Evolutionary conservation across 2,329 filamentous ascomycete genomes (phyloP).

Genomic region (Verticillium zaregamsianum): DNA sequence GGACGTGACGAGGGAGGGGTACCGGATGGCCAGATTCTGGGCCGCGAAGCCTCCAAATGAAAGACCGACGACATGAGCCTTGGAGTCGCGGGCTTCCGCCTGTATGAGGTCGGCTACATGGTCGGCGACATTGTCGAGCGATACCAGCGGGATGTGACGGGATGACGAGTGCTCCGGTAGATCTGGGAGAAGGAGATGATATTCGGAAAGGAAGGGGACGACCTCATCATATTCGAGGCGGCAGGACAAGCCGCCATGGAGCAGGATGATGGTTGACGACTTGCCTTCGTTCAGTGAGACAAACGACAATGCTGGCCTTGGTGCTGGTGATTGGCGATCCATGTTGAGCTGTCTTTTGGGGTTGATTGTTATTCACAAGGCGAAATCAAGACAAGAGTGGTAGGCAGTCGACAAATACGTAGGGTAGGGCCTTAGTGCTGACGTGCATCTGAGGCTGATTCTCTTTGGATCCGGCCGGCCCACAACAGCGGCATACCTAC

Average conservation of each 20-base stretch:
- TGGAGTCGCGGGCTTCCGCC: slow-evolving; percentile 25
- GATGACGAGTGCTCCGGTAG: slow-evolving; percentile 34
- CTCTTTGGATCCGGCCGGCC: too few species aligned
- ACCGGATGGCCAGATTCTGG: slow-evolving; percentile 24
- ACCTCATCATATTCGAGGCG: slow-evolving; percentile 29
- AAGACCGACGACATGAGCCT: slow-evolving; percentile 34
- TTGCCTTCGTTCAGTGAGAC: slow-evolving; percentile 22
- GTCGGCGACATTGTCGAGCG: slow-evolving; percentile 23
- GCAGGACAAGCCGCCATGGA: slow-evolving; percentile 26
- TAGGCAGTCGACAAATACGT: too few species aligned
- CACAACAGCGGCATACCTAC: too few species aligned
- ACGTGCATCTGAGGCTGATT: too few species aligned
- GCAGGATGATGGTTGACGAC: slow-evolving; percentile 22
- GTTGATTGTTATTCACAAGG: too few species aligned
- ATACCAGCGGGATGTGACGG: slow-evolving; percentile 23
- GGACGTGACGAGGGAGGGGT: slow-evolving; percentile 29
- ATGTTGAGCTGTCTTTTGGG: background rate
- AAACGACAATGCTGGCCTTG: background rate
- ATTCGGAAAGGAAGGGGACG: slow-evolving; percentile 26
- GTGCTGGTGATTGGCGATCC: background rate
- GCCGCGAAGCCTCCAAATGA: slow-evolving; percentile 34
- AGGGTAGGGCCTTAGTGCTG: too few species aligned
- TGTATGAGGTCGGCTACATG: slow-evolving; percentile 30
- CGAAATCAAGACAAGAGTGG: too few species aligned
- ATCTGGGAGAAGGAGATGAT: slow-evolving; percentile 34